A percentile compares a stretch with the other conserved stretches of the same genome.
phyloP scores from a whole-genome alignment of 768 basidiomycete species.

The Dendrothele bispora region DNA sequence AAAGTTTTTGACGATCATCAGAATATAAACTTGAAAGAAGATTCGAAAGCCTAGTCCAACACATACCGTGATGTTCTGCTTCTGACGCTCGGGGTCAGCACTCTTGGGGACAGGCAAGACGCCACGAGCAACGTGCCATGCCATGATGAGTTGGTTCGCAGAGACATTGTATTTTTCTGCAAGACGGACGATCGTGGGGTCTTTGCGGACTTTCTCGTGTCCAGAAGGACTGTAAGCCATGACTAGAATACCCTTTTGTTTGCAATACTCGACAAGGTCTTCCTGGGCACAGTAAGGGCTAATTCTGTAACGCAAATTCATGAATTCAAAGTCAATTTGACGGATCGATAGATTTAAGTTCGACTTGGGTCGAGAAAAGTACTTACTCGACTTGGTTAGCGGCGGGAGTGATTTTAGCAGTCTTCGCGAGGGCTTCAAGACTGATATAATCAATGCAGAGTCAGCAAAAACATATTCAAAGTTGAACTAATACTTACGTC shows the following conservation, averaged over 20 bases:
- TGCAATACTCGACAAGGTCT: conserved; percentile 45
- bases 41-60: not conserved
- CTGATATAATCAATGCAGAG: conserved; percentile 24
- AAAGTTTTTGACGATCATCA: conserved; percentile 45
- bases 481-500: conserved; percentile 36
- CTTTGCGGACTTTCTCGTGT: conserved; percentile 21
- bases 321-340: not conserved
- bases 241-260: conserved; percentile 46
- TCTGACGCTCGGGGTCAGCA: conserved; percentile 32
- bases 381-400: conserved; percentile 50
- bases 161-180: conserved; percentile 15
- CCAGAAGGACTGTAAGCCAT: conserved; percentile 48
- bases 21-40: conserved; percentile 39
- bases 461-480: too few relatives aligned
- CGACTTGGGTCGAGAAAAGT: too few relatives aligned
- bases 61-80: conserved; percentile 29
- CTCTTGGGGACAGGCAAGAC: conserved; percentile 21
- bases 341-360: too few relatives aligned
- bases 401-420: conserved; percentile 43
- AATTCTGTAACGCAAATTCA: conserved; percentile 25
- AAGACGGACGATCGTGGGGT: conserved; percentile 21
- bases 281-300: conserved; percentile 54
- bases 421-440: conserved; percentile 38
- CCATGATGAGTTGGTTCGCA: conserved; percentile 7
- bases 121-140: conserved; percentile 6